Conservation (phyloP, 345 rosid species). For the Garcia nutans region DNA sequence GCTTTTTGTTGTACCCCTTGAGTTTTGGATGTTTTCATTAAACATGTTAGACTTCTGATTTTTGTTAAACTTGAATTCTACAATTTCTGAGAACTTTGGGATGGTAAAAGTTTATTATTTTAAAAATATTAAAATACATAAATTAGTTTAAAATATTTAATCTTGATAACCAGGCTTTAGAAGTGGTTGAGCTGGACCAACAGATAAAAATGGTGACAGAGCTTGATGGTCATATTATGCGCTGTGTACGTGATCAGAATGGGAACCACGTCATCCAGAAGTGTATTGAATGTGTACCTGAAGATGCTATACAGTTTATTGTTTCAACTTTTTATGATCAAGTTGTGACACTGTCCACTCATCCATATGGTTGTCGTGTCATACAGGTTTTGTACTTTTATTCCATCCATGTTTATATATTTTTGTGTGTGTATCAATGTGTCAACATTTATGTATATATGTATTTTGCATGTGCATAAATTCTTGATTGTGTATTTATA, state of each 20-base stretch:
- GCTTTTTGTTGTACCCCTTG: background rate
- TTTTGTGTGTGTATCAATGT: background rate
- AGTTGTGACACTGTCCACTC: slow-evolving; percentile 79
- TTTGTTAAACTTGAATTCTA: background rate
- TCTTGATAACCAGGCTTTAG: slow-evolving; percentile 66
- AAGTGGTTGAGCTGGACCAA: slow-evolving; percentile 87
- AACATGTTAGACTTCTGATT: background rate
- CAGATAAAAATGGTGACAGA: slow-evolving; percentile 82
- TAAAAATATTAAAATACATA: background rate
- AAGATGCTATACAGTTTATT: slow-evolving; percentile 74
- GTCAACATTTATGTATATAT: background rate
- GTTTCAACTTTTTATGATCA: slow-evolving; percentile 81
- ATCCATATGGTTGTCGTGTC: slow-evolving; percentile 96
- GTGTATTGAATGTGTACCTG: slow-evolving; percentile 93
- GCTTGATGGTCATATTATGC: slow-evolving; percentile 92
- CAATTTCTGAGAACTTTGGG: background rate
- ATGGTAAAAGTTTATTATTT: background rate
- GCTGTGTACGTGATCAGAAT: slow-evolving; percentile 93
- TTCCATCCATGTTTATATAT: no score
- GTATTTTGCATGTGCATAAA: background rate
- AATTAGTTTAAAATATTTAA: background rate
- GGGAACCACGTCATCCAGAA: slow-evolving; percentile 98
- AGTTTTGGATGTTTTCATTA: background rate
- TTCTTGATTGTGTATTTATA: background rate
- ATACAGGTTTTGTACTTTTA: slow-evolving; percentile 58